phyloP scores from a whole-genome alignment of 352 stramenopile species.

The Elongisporangium senticosum region DNA sequence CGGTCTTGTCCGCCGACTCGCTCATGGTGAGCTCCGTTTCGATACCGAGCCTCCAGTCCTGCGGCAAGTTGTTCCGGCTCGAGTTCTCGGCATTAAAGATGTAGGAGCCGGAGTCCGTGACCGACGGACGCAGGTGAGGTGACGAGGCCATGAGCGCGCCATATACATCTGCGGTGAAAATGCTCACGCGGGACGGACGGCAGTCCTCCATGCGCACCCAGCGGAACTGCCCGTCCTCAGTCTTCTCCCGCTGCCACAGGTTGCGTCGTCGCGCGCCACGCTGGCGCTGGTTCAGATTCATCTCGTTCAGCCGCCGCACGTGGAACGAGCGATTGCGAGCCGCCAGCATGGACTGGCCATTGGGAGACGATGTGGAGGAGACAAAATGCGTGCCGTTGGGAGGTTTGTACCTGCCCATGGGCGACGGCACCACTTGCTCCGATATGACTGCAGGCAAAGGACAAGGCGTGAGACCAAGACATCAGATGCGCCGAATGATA shows the following conservation, averaged over 20 bases:
- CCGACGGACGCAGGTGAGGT: conserved; percentile 1
- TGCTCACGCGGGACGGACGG: conserved; percentile 56
- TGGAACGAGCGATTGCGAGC: conserved; percentile 74
- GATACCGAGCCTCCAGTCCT: conserved; percentile 27
- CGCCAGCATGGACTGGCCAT: conserved; percentile 17
- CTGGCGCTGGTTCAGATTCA: conserved; percentile 78
- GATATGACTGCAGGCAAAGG: conserved; percentile 48
- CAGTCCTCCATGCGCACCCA: conserved; percentile 74
- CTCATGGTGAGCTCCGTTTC: conserved; percentile 75
- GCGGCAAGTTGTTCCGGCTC: conserved; percentile 1
- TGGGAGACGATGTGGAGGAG: background rate
- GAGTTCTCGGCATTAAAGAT: conserved; percentile 21
- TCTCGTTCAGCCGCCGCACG: conserved; percentile 70
- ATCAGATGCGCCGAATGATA: background rate
- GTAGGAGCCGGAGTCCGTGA: conserved; percentile 28
- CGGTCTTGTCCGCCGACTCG: conserved; percentile 21
- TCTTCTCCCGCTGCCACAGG: conserved; percentile 76
- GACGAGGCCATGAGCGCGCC: conserved; percentile 9
- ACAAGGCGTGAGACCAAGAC: background rate
- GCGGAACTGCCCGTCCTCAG: conserved; percentile 62
- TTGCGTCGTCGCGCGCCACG: conserved; percentile 63
- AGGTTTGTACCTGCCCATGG: conserved; percentile 2
- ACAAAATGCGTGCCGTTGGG: background rate
- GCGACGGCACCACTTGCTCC: conserved; percentile 36
- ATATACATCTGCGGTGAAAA: conserved; percentile 33